These are phyloP conservation scores for Pyropia haitanensis DNA, from an alignment of 23 red algal species.

Conservation along the genomic window DNA sequence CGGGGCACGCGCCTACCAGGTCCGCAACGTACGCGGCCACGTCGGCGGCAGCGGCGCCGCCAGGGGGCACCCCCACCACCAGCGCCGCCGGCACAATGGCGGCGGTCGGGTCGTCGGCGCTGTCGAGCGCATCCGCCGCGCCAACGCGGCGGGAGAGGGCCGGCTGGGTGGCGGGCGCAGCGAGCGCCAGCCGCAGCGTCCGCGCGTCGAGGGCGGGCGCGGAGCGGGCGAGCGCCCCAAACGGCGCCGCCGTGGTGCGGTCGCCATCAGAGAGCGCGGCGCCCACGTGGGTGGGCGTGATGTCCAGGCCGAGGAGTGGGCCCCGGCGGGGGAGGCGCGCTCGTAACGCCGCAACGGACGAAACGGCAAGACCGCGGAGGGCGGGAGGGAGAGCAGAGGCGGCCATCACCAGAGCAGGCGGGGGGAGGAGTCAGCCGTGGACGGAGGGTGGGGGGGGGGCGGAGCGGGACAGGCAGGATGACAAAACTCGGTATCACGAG, in stretches of 20 bases:
- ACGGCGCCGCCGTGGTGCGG: conserved; percentile 19
- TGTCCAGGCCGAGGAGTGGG: conserved; percentile 9
- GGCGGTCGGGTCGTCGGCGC: not conserved
- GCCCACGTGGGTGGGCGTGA: conserved; percentile 37
- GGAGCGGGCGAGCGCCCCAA: conserved; percentile 42
- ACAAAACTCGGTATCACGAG: too few relatives aligned
- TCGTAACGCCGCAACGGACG: too few relatives aligned
- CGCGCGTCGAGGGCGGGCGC: conserved; percentile 17
- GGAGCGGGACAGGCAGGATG: too few relatives aligned
- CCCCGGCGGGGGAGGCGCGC: too few relatives aligned
- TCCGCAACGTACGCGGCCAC: conserved; percentile 1
- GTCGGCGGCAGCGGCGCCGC: not conserved
- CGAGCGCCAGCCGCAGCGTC: conserved; percentile 5
- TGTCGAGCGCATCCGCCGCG: too few relatives aligned
- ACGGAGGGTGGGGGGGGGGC: too few relatives aligned
- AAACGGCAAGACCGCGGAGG: too few relatives aligned
- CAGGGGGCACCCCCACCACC: conserved; percentile 31
- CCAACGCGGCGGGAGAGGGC: not conserved
- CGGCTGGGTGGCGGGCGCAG: conserved; percentile 6
- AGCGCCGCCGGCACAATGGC: conserved; percentile 12
- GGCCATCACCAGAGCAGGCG: too few relatives aligned
- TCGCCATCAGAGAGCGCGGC: conserved; percentile 31
- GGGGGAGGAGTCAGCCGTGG: too few relatives aligned
- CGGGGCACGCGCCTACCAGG: not conserved
- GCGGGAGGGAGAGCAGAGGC: too few relatives aligned